Evolutionary conservation across 176 grass and related monocot species (phyloP).

Genomic region (Carex myosuroides): DNA sequence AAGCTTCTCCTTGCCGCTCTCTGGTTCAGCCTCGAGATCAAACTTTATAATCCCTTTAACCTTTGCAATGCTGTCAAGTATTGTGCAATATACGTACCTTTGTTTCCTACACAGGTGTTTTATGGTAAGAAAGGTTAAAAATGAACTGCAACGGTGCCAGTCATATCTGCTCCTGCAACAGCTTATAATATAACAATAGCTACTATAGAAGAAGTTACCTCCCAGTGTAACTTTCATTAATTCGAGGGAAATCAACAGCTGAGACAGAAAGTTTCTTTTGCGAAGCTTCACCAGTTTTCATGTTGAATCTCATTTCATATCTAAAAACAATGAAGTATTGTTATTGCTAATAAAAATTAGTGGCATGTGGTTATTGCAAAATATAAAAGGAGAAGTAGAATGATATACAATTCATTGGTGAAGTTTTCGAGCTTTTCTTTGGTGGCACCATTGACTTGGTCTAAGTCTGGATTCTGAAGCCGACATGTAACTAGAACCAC

Average conservation of each 20-base stretch:
- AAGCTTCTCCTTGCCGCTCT: slow-evolving; percentile 51
- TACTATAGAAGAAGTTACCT: slow-evolving; percentile 38
- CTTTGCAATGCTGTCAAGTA: slow-evolving; percentile 60
- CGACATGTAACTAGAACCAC: slow-evolving; percentile 78
- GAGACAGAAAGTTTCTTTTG: slow-evolving; percentile 84
- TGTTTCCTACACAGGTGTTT: slow-evolving; percentile 47
- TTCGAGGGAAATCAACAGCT: slow-evolving; percentile 84
- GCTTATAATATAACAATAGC: slow-evolving; percentile 8
- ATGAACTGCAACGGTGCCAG: background rate
- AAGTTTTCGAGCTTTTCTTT: slow-evolving; percentile 65
- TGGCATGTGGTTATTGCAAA: background rate
- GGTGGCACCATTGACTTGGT: slow-evolving; percentile 51
- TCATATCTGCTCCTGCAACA: background rate
- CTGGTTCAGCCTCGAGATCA: slow-evolving; percentile 59
- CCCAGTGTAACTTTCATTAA: slow-evolving; percentile 80
- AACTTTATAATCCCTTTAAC: slow-evolving; percentile 76
- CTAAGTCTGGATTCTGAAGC: slow-evolving; percentile 72
- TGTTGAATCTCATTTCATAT: slow-evolving; percentile 95
- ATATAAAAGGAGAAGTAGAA: slow-evolving; percentile 9
- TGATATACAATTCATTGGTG: slow-evolving; percentile 58
- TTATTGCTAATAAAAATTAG: background rate
- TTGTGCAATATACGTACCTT: slow-evolving; percentile 57
- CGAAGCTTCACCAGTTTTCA: slow-evolving; percentile 68
- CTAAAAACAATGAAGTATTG: slow-evolving; percentile 22
- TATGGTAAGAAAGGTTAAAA: background rate